phyloP scores from a whole-genome alignment of 2,329 filamentous ascomycete genomes.

The Alternaria incomplexa region DNA sequence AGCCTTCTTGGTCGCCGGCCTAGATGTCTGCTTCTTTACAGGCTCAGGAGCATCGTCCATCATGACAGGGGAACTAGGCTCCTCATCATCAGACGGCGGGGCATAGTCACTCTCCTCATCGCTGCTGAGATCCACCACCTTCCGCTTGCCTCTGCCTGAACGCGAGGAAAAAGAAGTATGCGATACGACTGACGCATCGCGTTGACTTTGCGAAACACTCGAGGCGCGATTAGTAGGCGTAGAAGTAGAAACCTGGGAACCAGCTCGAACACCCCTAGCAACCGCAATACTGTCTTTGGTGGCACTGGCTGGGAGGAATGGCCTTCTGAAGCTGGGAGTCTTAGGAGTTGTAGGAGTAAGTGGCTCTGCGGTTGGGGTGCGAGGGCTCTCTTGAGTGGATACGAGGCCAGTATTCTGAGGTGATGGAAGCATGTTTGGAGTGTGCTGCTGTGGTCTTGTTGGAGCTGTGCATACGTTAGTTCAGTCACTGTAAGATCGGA shows the following conservation, averaged over 20 bases:
- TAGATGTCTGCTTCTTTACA: neutral
- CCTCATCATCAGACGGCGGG: conserved; percentile 2
- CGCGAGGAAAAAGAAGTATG: neutral
- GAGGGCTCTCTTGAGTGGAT: neutral
- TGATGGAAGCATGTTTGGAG: neutral
- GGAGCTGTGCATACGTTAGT: neutral
- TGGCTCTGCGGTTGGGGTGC: neutral
- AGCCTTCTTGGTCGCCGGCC: neutral
- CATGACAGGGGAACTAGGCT: conserved; percentile 1
- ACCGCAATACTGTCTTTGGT: neutral
- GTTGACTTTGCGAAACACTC: neutral
- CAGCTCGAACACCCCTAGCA: neutral
- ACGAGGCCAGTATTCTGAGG: neutral
- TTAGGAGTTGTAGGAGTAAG: neutral
- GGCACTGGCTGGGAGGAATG: conserved; percentile 4
- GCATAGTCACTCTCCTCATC: conserved; percentile 11
- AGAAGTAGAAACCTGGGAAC: conserved; percentile 6
- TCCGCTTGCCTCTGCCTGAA: conserved; percentile 8
- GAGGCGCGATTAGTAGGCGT: neutral
- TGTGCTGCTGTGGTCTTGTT: neutral
- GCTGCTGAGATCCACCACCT: conserved; percentile 7
- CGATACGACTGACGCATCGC: conserved; percentile 2
- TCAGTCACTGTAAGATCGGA: neutral
- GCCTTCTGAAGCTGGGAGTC: conserved; percentile 13
- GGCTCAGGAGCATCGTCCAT: neutral